Base-by-base conservation (phyloP, 2,329 filamentous ascomycete species). In the Fusarium sp. region DNA sequence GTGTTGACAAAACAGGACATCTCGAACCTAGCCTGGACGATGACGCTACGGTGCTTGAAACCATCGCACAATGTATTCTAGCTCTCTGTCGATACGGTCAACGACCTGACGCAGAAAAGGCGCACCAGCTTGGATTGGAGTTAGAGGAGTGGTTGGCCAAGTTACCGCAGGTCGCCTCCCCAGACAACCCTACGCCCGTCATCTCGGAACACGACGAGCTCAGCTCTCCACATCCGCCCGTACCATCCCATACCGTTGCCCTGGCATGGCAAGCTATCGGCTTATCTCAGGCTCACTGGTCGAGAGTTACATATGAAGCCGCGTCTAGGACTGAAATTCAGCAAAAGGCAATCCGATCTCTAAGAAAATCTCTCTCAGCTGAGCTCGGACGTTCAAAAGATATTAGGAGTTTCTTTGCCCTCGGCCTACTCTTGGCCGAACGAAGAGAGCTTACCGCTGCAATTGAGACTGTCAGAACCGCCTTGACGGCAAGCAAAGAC, bases 371-470 rank as follows among this genome's bases (percentile, higher is more conserved):
- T 10, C 80, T 97, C 19, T 87, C 89, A 2, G 87, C 90, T 5
- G 89, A 91, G 47, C 87, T 89, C 45, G 88, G 89, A 39, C 87
- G 89, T 43, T 84, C 88, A 22, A 85, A 89, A 51, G 92, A 94
- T 72, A 84, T 94, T 13, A 90, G 94, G 59, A 91, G 92, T 42
- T 85, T 94, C 7, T 98, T 95, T 76, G 90, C 92, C 2, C 85
- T 98, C 2, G 92, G 90, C 11, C 82, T 96, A n/a, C 83, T 97
- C n/a, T 85, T 97, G 34, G 94, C 95, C 1, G 94, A 99, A 81
- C 92, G 92, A 67, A 86, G 94, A 72, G 92, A 98, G 75, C 81
- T 98, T 26, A 85, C 90, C 46, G 86, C 89, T 22, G 94, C 96
- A 4, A 93, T 98, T 64, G 92, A 94, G 70, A 88, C 93, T 39